phyloP scores from a whole-genome alignment of 768 basidiomycete species.

The Lactarius hatsudake region DNA sequence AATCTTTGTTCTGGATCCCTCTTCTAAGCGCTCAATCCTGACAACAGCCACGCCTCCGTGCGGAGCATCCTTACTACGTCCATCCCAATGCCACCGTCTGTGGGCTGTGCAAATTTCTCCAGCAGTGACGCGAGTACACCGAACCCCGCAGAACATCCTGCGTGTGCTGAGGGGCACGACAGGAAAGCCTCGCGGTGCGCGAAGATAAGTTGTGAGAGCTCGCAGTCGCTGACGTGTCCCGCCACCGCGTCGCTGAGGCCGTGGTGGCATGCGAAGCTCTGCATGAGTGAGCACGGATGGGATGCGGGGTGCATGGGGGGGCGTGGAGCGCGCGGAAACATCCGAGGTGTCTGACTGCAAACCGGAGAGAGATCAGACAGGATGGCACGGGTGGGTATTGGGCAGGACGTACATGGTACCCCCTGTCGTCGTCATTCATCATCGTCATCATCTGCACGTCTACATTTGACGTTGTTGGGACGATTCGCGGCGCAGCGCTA shows the following conservation, averaged over 20 bases:
- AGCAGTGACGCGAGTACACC: conserved; percentile 13
- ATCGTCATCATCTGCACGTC: conserved; percentile 8
- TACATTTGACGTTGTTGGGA: neutral
- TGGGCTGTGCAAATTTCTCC: conserved; percentile 1
- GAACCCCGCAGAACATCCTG: conserved; percentile 19
- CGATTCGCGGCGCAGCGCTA: neutral
- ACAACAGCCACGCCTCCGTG: conserved; percentile 21
- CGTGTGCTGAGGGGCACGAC: conserved; percentile 15
- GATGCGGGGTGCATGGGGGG: neutral
- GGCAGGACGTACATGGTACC: conserved; percentile 16
- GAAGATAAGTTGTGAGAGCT: conserved; percentile 21
- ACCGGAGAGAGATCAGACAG: too few relatives aligned
- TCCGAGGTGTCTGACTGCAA: conserved; percentile 23
- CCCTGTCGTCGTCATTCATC: conserved; percentile 14
- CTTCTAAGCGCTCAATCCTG: conserved; percentile 10
- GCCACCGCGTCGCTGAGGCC: neutral
- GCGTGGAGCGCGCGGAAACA: neutral
- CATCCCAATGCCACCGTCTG: conserved; percentile 4
- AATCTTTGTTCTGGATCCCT: neutral
- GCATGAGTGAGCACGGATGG: conserved; percentile 17
- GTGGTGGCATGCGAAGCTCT: conserved; percentile 16
- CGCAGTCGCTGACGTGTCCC: conserved; percentile 6
- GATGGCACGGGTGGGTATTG: neutral
- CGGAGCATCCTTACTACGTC: conserved; percentile 19
- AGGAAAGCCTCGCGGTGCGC: conserved; percentile 22